Evolutionary conservation across 1,284 basidiomycete genomes (phyloP).

Genomic region (Porogramme epimiltina): DNA sequence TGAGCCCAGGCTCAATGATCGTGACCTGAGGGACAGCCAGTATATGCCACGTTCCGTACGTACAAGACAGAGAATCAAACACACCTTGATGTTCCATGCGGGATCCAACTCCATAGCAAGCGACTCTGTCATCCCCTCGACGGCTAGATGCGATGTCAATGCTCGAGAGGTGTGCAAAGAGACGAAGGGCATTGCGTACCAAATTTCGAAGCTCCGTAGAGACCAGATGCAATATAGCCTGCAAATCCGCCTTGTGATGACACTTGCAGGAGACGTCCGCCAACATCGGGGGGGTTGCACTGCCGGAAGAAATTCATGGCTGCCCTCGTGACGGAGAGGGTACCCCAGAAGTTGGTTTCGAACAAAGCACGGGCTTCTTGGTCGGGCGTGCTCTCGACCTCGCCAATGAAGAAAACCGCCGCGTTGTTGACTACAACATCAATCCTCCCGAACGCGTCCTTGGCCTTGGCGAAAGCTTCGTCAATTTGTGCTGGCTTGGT

Average conservation of each 20-base stretch:
- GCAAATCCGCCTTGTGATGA: slow-evolving; percentile 31
- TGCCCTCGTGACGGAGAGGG: slow-evolving; percentile 33
- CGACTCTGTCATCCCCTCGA: slow-evolving; percentile 35
- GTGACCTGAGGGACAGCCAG: slow-evolving; percentile 2
- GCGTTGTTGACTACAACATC: slow-evolving; percentile 51
- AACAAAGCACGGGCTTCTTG: slow-evolving; percentile 33
- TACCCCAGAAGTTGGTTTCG: slow-evolving; percentile 42
- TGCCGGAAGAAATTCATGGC: slow-evolving; percentile 42
- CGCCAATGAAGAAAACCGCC: slow-evolving; percentile 29
- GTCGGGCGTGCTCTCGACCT: slow-evolving; percentile 35
- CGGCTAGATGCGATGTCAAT: not conserved
- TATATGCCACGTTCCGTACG: not conserved
- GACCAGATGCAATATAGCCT: slow-evolving; percentile 26
- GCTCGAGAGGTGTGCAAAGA: not conserved
- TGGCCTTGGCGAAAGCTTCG: slow-evolving; percentile 36
- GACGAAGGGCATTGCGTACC: slow-evolving; percentile 22
- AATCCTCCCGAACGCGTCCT: slow-evolving; percentile 38
- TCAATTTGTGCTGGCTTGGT: slow-evolving; percentile 30
- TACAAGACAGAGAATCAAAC: not conserved
- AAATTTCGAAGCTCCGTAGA: slow-evolving; percentile 33
- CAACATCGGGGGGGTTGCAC: slow-evolving; percentile 31
- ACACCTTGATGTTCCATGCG: slow-evolving; percentile 42
- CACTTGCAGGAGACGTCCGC: slow-evolving; percentile 35
- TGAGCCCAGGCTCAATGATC: slow-evolving; percentile 10
- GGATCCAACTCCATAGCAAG: slow-evolving; percentile 37